These are phyloP conservation scores for Nicotiana rustica DNA, from an alignment of 305 asterid species.

Conservation along the genomic window DNA sequence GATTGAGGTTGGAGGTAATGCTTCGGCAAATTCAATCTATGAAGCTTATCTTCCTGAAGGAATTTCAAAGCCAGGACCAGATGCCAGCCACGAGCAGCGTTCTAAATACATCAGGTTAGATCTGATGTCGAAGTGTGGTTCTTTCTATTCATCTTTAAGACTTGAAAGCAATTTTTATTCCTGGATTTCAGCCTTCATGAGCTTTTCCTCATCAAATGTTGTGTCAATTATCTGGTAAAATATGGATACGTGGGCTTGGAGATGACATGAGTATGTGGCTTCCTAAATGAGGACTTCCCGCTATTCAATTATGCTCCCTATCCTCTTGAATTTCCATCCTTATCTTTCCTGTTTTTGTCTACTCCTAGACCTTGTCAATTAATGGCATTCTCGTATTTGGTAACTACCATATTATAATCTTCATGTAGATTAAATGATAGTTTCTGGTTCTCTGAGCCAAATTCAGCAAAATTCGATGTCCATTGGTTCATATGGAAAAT, in stretches of 20 bases:
- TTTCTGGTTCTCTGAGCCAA: background rate
- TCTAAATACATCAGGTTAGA: conserved; percentile 75
- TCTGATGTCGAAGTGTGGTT: conserved; percentile 19
- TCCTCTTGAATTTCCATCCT: background rate
- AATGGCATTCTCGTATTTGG: background rate
- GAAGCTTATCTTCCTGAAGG: conserved; percentile 95
- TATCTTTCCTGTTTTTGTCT: background rate
- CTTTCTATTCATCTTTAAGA: conserved; percentile 9
- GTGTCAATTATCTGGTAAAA: conserved; percentile 17
- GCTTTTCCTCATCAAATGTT: conserved; percentile 19
- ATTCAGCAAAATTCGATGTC: background rate
- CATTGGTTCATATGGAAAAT: background rate
- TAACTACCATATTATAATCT: background rate
- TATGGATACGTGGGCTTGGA: background rate
- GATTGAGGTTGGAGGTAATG: conserved; percentile 96
- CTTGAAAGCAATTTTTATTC: conserved; percentile 4
- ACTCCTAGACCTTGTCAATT: background rate
- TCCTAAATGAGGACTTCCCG: background rate
- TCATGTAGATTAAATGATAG: background rate
- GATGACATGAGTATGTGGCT: background rate
- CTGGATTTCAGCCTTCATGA: conserved; percentile 25
- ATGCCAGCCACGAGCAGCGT: conserved; percentile 79
- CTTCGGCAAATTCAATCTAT: conserved; percentile 90
- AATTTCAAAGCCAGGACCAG: conserved; percentile 81
- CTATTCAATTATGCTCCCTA: background rate